A percentile compares a stretch with the other conserved stretches of the same genome.
Evolutionary conservation across 1,284 basidiomycete genomes (phyloP).

Genomic region (Rhodotorula sp.): DNA sequence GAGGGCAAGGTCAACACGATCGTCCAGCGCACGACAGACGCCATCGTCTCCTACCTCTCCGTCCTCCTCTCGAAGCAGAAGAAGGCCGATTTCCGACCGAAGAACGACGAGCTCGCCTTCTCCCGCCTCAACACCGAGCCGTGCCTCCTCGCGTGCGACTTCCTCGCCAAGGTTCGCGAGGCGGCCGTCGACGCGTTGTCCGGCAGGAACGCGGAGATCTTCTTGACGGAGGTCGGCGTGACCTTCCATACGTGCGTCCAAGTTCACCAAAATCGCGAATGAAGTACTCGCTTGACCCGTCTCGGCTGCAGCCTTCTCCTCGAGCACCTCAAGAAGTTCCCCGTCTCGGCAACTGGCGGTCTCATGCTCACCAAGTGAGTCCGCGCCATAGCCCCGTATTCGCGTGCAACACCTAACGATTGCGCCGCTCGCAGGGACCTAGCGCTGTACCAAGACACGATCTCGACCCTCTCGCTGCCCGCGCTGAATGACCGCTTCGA

Average conservation of each 20-base stretch:
- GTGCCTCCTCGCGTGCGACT: slow-evolving; percentile 82
- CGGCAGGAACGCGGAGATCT: slow-evolving; percentile 87
- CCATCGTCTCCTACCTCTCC: slow-evolving; percentile 53
- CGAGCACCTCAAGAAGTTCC: slow-evolving; percentile 94
- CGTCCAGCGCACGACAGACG: slow-evolving; percentile 78
- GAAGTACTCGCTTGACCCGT: not conserved
- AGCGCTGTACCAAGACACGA: slow-evolving; percentile 91
- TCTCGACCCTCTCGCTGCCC: slow-evolving; percentile 75
- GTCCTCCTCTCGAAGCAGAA: slow-evolving; percentile 82
- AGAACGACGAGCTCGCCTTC: slow-evolving; percentile 92
- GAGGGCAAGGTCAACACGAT: slow-evolving; percentile 83
- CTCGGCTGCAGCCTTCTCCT: slow-evolving; percentile 67
- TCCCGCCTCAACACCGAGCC: slow-evolving; percentile 93
- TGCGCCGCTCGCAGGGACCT: slow-evolving; percentile 66
- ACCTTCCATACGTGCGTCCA: slow-evolving; percentile 80
- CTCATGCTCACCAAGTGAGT: slow-evolving; percentile 93
- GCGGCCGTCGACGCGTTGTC: slow-evolving; percentile 70
- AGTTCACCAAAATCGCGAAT: no score
- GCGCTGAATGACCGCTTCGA: slow-evolving; percentile 92
- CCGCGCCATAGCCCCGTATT: not conserved
- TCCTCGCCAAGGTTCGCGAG: slow-evolving; percentile 75
- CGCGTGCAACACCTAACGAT: slow-evolving; percentile 9
- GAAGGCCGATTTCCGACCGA: slow-evolving; percentile 93
- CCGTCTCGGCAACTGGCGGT: slow-evolving; percentile 92
- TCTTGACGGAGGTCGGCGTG: slow-evolving; percentile 89